These are phyloP conservation scores for Stagonosporopsis vannaccii DNA, from an alignment of 2,329 filamentous ascomycete species.

Conservation along the genomic window DNA sequence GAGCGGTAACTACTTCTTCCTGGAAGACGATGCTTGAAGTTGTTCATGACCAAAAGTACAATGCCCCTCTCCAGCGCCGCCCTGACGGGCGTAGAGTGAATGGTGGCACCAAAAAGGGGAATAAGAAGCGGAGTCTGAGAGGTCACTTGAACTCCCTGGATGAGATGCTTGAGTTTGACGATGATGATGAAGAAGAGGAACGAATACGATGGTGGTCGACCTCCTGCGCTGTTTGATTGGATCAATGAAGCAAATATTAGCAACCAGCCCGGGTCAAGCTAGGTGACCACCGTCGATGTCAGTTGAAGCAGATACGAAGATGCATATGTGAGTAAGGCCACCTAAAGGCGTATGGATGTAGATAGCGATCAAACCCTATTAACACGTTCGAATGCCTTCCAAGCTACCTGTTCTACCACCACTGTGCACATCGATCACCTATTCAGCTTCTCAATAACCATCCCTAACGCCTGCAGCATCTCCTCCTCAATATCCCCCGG, in stretches of 20 bases:
- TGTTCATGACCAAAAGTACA: slow-evolving; percentile 61
- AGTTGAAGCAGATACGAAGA: neutral
- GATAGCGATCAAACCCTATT: slow-evolving; percentile 4
- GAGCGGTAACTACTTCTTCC: slow-evolving; percentile 95
- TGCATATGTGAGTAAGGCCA: neutral
- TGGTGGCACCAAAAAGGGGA: slow-evolving; percentile 47
- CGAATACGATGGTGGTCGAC: slow-evolving; percentile 66
- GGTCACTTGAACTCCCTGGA: slow-evolving; percentile 51
- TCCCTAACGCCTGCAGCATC: slow-evolving; percentile 5
- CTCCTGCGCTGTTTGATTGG: slow-evolving; percentile 59
- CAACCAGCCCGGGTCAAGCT: slow-evolving; percentile 58
- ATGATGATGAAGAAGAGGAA: slow-evolving; percentile 71
- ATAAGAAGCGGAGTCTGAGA: slow-evolving; percentile 45
- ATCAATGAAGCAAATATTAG: neutral
- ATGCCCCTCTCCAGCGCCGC: slow-evolving; percentile 43
- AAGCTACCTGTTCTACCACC: neutral
- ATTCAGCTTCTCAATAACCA: neutral
- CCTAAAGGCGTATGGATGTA: neutral
- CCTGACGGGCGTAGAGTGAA: slow-evolving; percentile 52
- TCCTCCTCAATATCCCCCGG: slow-evolving; percentile 1
- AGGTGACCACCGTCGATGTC: slow-evolving; percentile 56
- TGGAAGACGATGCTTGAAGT: slow-evolving; percentile 84
- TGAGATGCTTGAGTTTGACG: slow-evolving; percentile 63
- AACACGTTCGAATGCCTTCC: neutral
- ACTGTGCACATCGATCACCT: neutral